These are phyloP conservation scores for Ascochyta lentis DNA, from an alignment of 2,329 filamentous ascomycete genomes.

Conservation along the genomic window DNA sequence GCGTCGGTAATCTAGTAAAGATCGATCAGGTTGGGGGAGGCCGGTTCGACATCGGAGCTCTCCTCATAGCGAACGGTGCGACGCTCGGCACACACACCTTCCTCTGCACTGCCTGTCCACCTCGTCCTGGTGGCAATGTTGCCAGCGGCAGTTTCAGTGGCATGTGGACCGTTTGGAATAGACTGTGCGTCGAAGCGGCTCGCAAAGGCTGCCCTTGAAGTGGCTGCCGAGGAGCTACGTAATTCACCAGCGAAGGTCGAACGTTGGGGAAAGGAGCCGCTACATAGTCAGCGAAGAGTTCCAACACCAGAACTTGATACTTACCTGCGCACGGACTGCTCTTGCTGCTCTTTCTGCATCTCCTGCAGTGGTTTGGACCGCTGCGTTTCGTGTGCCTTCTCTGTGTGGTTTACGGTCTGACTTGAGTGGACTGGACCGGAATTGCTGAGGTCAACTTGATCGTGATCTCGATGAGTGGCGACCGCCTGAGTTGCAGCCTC, in stretches of 20 bases:
- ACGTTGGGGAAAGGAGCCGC: not conserved
- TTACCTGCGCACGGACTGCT: slow-evolving; percentile 15
- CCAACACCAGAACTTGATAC: not conserved
- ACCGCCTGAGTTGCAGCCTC: not conserved
- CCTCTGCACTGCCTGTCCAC: not conserved
- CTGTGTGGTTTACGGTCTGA: not conserved
- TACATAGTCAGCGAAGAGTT: not conserved
- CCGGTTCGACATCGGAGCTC: not conserved
- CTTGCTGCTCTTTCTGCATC: not conserved
- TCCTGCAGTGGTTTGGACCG: not conserved
- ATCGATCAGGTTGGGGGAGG: slow-evolving; percentile 23
- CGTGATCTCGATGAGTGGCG: not conserved
- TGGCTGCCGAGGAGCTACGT: not conserved
- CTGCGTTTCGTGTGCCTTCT: not conserved
- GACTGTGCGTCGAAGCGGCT: not conserved
- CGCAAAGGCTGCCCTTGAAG: not conserved
- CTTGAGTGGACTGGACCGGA: not conserved
- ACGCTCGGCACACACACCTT: slow-evolving; percentile 6
- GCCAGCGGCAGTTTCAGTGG: too few species aligned
- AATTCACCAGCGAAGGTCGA: slow-evolving; percentile 9
- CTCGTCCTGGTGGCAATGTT: not conserved
- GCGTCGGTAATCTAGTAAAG: slow-evolving; percentile 5
- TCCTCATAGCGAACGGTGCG: slow-evolving; percentile 5
- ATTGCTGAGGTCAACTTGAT: not conserved
- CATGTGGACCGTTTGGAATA: too few species aligned